These are phyloP conservation scores for Aspergillus sp. DNA, from an alignment of 2,329 filamentous ascomycete genomes.

Conservation along the genomic window DNA sequence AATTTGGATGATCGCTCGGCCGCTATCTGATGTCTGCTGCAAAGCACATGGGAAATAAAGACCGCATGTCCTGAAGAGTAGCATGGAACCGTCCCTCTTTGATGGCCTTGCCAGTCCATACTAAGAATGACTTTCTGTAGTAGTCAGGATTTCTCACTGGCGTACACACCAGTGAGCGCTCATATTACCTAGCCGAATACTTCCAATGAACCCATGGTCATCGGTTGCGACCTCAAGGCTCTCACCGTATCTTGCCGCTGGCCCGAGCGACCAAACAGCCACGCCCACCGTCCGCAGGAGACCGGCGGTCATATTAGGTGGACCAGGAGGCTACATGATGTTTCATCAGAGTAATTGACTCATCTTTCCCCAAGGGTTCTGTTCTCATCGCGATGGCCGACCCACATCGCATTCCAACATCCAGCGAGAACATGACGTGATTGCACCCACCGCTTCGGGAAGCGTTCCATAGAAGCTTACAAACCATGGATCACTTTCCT, in stretches of 20 bases:
- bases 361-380: neutral
- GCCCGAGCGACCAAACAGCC: too few relatives aligned
- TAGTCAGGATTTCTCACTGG: neutral
- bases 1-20: neutral
- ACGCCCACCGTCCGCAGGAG: neutral
- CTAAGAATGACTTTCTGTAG: neutral
- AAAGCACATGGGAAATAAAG: neutral
- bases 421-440: conserved; percentile 5
- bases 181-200: neutral
- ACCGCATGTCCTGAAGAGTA: neutral
- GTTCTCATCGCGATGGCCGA: neutral
- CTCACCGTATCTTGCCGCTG: neutral
- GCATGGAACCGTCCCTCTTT: neutral
- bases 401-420: neutral
- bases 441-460: conserved; percentile 1
- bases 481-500: neutral
- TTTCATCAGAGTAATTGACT: neutral
- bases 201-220: neutral
- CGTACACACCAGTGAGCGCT: neutral
- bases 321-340: neutral
- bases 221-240: neutral
- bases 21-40: neutral
- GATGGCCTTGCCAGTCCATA: neutral
- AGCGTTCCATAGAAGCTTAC: neutral
- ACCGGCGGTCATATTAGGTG: neutral